Conservation (phyloP, 768 basidiomycete species). For the Hygrocybe coccinea region DNA sequence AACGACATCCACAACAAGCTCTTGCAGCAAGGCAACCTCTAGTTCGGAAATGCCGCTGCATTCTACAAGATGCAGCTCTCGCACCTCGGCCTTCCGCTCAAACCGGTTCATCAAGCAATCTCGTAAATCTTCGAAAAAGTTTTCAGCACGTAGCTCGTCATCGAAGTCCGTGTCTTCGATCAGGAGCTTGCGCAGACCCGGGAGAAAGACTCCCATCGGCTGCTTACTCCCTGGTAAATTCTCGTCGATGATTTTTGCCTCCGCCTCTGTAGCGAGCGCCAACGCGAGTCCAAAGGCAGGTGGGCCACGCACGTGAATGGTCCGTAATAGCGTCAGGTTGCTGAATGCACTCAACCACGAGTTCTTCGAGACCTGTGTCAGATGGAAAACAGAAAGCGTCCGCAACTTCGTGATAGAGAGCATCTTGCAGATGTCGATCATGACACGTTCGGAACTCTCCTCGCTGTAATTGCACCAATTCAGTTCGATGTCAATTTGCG, state of each 20-base stretch:
- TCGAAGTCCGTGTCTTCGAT: constrained; percentile 24
- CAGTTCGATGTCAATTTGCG: constrained; percentile 19
- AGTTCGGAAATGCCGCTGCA: constrained; percentile 22
- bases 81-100: constrained; percentile 27
- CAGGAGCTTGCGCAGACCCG: constrained; percentile 22
- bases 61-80: constrained; percentile 23
- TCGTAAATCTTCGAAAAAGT: constrained; percentile 10
- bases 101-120: constrained; percentile 30
- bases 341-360: constrained; percentile 27
- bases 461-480: constrained; percentile 19
- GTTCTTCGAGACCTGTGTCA: constrained; percentile 14
- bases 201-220: constrained; percentile 22
- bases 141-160: constrained; percentile 2
- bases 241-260: constrained; percentile 7
- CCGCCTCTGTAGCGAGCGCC: constrained; percentile 21
- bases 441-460: constrained; percentile 13
- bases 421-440: constrained; percentile 19
- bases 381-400: constrained; percentile 20
- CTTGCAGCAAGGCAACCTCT: constrained; percentile 22
- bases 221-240: constrained; percentile 9
- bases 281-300: constrained; percentile 21
- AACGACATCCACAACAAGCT: constrained; percentile 28
- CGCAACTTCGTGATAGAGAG: constrained; percentile 24
- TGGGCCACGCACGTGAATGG: constrained; percentile 20
- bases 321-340: constrained; percentile 23